phyloP scores from a whole-genome alignment of 2,329 filamentous ascomycete genomes.

The Fusarium odoratissimum region DNA sequence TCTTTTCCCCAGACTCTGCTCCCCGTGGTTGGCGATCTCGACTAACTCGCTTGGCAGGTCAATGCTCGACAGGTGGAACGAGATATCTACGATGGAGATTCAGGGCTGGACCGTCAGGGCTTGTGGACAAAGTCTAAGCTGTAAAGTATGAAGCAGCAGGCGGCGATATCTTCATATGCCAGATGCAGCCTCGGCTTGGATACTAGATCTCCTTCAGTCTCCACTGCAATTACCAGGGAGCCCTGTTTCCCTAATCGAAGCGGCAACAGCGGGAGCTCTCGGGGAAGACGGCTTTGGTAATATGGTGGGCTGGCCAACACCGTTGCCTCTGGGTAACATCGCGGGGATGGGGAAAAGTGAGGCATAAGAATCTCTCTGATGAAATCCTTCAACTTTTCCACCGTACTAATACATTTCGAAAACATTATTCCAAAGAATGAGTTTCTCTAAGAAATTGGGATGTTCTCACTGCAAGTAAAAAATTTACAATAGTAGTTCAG shows the following conservation, averaged over 20 bases:
- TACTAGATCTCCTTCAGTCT: constrained; percentile 6
- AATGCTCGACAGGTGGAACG: constrained; percentile 84
- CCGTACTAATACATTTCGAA: not conserved
- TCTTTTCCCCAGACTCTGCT: constrained; percentile 42
- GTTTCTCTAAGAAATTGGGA: not conserved
- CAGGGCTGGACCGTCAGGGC: constrained; percentile 68
- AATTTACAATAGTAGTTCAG: not conserved
- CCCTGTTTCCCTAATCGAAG: constrained; percentile 12
- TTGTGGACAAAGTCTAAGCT: constrained; percentile 66
- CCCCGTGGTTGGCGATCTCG: constrained; percentile 35
- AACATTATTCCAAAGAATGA: no score
- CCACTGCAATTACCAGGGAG: constrained; percentile 7
- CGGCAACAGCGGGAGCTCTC: constrained; percentile 22
- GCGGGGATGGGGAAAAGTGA: not conserved
- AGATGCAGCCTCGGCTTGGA: constrained; percentile 43
- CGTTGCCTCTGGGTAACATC: constrained; percentile 9
- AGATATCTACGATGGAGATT: constrained; percentile 86
- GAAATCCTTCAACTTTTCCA: not conserved
- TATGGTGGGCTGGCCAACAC: constrained; percentile 4
- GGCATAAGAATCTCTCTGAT: not conserved
- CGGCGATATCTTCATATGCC: constrained; percentile 39
- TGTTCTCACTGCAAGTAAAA: not conserved
- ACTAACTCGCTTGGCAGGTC: constrained; percentile 64
- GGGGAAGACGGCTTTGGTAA: constrained; percentile 18
- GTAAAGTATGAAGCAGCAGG: constrained; percentile 48